phyloP scores from a whole-genome alignment of 2,329 filamentous ascomycete species.

The Microascus cirrosus region DNA sequence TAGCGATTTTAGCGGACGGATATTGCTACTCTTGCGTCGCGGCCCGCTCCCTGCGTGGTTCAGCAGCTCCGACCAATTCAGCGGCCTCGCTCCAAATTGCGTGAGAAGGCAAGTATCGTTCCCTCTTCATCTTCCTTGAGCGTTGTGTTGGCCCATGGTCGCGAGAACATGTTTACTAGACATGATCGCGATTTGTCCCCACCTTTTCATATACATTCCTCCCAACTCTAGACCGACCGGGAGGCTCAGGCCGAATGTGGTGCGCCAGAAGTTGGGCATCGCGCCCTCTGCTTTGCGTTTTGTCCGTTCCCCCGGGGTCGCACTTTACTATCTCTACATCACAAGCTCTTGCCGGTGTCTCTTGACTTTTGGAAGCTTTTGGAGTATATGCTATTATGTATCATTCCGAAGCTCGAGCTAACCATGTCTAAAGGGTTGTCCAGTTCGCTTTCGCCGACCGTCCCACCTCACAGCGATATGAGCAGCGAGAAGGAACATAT shows the following conservation, averaged over 20 bases:
- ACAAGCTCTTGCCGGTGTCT: neutral
- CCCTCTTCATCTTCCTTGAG: neutral
- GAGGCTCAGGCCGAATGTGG: neutral
- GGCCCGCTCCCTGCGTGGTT: neutral
- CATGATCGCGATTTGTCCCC: neutral
- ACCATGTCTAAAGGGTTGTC: neutral
- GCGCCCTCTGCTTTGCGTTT: neutral
- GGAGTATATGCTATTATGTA: too few relatives aligned
- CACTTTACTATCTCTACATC: neutral
- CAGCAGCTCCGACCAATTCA: neutral
- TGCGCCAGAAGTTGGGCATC: neutral
- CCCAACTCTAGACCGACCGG: neutral
- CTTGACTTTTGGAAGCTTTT: neutral
- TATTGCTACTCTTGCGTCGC: neutral
- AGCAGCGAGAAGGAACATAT: conserved; percentile 30
- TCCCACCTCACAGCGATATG: conserved; percentile 8
- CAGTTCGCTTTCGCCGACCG: neutral
- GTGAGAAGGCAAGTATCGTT: neutral
- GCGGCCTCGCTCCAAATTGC: neutral
- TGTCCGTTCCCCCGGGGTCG: neutral
- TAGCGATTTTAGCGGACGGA: neutral
- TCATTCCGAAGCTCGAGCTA: neutral
- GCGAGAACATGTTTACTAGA: neutral
- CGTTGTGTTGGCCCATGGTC: neutral
- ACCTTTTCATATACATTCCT: neutral